Base-by-base conservation (phyloP, 2,329 filamentous ascomycete species). In the Pseudocercospora crystallina region DNA sequence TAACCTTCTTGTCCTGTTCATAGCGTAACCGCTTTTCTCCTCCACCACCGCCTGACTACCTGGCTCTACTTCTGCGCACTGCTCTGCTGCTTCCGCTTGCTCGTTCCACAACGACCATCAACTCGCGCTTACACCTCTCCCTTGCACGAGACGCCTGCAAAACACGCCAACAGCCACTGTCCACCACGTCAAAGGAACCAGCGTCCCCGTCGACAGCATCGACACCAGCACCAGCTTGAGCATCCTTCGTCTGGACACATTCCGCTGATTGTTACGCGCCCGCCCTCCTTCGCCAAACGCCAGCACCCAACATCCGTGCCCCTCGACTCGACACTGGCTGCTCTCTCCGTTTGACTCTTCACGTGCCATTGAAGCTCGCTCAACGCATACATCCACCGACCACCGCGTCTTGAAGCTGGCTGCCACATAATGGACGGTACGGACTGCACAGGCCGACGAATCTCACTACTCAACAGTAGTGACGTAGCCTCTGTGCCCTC, bases 401-500 rank as follows among this genome's bases (percentile, higher is more conserved):
- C 47, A 48, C 10, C 37, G 20, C 20, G 20, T 26, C 45, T 52
- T 45, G 35, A 59, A 52, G 44, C 61, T 66, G 59, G 64, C 62
- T 60, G 45, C 54, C 63, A 59, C 66, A 69, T 69, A 52, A 78
- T 78, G 75, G 75, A 78, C 73, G 74, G 74, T 69, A 76, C 71
- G 69, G 75, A 78, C 65, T 71, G 72, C 61, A 71, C 66, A 58
- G 75, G 75, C 66, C 72, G 74, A 63, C 73, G 70, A 63, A 73
- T 77, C 65, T 77, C 74, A 64, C 69, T 78, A 62, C 69, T 77
- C 66, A 77, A 76, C 65, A 70, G 68, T 65, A 53, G 56, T 71
- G 71, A 64, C 58, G 56, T 53, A 49, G 56, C 52, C 45, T 49
- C 44, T 17, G 43, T 47, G 49, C 44, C 49, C 51, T 49, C 45